phyloP scores from a whole-genome alignment of 371 early-diverging fungal genomes.

The Capillidium rhysosporum region DNA sequence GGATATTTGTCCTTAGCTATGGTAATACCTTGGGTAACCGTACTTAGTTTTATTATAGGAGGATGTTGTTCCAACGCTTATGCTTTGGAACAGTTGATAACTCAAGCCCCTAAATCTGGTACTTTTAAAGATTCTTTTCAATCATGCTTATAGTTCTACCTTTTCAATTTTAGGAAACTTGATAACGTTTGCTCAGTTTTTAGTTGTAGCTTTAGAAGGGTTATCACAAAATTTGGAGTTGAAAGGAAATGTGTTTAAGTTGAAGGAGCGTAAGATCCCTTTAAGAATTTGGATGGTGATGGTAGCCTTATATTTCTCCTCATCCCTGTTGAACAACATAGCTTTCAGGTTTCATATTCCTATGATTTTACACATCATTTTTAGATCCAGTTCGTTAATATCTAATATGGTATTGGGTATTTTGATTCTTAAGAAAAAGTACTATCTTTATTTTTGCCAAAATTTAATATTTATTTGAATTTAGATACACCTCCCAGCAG shows the following conservation, averaged over 20 bases:
- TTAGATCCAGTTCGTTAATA: constrained; percentile 61
- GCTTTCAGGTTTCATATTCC: constrained; percentile 62
- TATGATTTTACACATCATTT: constrained; percentile 77
- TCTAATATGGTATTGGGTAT: constrained; percentile 68
- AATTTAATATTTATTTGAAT: not conserved
- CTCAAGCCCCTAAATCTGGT: constrained; percentile 16
- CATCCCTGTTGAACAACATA: constrained; percentile 62
- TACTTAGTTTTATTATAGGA: constrained; percentile 53
- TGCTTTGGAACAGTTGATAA: constrained; percentile 54
- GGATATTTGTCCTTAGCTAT: too few species aligned
- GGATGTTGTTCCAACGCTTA: constrained; percentile 83
- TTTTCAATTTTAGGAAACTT: constrained; percentile 26
- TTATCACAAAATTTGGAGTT: constrained; percentile 36
- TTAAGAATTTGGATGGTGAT: constrained; percentile 45
- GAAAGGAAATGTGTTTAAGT: constrained; percentile 15
- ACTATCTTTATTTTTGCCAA: constrained; percentile 3
- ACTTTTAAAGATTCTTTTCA: not conserved
- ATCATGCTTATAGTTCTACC: not conserved
- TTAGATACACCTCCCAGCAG: constrained; percentile 18
- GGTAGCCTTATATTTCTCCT: constrained; percentile 53
- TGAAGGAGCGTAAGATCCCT: constrained; percentile 47
- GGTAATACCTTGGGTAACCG: constrained; percentile 17
- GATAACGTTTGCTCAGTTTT: constrained; percentile 72
- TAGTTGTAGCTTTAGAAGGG: constrained; percentile 52
- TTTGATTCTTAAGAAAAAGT: constrained; percentile 44